phyloP scores from a whole-genome alignment of 441 rosid genomes.

The Codiaeum variegatum region DNA sequence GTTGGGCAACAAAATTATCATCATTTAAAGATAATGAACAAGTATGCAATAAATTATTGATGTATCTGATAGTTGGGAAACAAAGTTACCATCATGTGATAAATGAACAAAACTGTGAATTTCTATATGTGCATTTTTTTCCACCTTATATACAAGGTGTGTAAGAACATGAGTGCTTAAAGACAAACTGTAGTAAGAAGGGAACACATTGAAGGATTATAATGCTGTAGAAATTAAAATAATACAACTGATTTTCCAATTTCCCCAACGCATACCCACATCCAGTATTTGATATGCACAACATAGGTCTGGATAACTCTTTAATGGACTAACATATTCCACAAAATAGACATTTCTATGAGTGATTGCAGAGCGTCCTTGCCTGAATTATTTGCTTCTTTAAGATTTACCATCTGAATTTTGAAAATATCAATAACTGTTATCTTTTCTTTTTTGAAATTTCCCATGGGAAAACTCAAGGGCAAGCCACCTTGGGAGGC shows the following conservation, averaged over 20 bases:
- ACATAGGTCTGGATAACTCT: not conserved
- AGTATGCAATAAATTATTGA: too few relatives aligned
- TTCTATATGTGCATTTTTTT: not conserved
- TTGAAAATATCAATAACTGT: not conserved
- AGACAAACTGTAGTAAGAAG: not conserved
- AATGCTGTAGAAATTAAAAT: not conserved
- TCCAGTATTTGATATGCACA: not conserved
- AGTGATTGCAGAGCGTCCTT: not conserved
- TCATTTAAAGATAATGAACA: not conserved
- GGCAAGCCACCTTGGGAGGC: not conserved
- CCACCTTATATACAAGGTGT: not conserved
- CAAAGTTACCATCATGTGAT: slow-evolving; percentile 23
- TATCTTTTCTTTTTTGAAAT: not conserved
- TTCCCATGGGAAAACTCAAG: not conserved
- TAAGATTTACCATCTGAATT: not conserved
- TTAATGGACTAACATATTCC: not conserved
- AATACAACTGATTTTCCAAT: not conserved
- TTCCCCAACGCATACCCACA: not conserved
- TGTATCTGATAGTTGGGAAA: slow-evolving; percentile 53
- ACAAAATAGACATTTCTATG: not conserved
- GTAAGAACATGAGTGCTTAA: not conserved
- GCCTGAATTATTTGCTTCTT: not conserved
- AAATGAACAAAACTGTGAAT: not conserved
- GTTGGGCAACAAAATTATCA: slow-evolving; percentile 26
- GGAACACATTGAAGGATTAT: not conserved